These are phyloP conservation scores for Polytolypa hystricis DNA, from an alignment of 2,329 filamentous ascomycete genomes.

Conservation along the genomic window DNA sequence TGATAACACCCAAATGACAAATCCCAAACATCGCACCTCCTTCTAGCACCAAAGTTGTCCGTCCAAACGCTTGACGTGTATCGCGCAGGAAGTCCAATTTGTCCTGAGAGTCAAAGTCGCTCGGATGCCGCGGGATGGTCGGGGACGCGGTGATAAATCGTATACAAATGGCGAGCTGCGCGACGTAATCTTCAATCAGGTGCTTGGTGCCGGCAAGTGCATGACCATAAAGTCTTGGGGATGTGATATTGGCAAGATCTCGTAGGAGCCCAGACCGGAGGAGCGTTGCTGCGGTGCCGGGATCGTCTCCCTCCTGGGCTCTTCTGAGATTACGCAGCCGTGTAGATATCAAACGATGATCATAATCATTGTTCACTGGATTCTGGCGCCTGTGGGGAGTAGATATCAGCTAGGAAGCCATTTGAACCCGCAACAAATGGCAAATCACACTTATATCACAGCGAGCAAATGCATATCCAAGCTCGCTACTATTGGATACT, in stretches of 20 bases:
- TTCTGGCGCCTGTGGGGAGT: constrained; percentile 65
- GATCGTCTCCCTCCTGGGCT: constrained; percentile 59
- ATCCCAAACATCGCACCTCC: constrained; percentile 86
- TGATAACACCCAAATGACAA: constrained; percentile 83
- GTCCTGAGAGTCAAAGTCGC: constrained; percentile 55
- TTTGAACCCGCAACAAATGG: too few species aligned
- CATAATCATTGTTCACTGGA: constrained; percentile 69
- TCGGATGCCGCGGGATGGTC: constrained; percentile 40
- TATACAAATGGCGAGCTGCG: constrained; percentile 69
- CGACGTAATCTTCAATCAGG: constrained; percentile 82
- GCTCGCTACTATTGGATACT: too few species aligned
- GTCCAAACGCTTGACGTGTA: constrained; percentile 75
- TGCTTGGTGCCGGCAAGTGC: constrained; percentile 83
- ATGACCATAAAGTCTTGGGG: constrained; percentile 68
- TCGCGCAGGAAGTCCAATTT: constrained; percentile 83
- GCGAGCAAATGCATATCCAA: not conserved
- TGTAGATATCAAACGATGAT: constrained; percentile 72
- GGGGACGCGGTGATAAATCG: constrained; percentile 62
- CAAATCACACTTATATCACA: not conserved
- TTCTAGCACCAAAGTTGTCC: constrained; percentile 75
- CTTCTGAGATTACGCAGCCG: constrained; percentile 60
- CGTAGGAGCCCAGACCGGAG: constrained; percentile 66
- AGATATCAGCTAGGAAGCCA: too few species aligned
- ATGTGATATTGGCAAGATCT: constrained; percentile 84
- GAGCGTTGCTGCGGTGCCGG: constrained; percentile 64